These are phyloP conservation scores for Penicillium rolfsii DNA, from an alignment of 2,329 filamentous ascomycete species.

Conservation along the genomic window DNA sequence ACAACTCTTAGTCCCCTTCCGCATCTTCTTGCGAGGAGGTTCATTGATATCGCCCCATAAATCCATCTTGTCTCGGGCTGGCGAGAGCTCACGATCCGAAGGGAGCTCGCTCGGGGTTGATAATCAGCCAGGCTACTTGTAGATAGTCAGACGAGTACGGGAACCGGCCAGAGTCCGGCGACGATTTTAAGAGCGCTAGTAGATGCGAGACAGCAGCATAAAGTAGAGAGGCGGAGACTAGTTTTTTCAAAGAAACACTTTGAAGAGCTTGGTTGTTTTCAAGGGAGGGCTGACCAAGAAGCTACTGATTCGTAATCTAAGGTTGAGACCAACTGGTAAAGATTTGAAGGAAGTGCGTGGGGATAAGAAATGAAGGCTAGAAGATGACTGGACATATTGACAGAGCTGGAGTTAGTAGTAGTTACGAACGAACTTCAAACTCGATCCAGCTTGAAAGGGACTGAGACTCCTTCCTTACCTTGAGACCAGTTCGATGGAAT, in stretches of 20 bases:
- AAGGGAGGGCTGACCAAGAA: neutral
- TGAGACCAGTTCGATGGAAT: too few species aligned
- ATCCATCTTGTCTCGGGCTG: conserved; percentile 19
- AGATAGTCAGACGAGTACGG: neutral
- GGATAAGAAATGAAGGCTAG: neutral
- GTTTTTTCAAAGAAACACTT: neutral
- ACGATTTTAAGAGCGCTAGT: neutral
- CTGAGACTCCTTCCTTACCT: too few species aligned
- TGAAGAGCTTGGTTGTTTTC: neutral
- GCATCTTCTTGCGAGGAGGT: conserved; percentile 48
- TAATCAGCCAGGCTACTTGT: neutral
- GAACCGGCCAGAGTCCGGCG: neutral
- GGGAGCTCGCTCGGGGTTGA: neutral
- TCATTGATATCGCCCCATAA: conserved; percentile 34
- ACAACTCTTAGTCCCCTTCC: conserved; percentile 50
- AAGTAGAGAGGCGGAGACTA: neutral
- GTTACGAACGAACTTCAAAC: too few species aligned
- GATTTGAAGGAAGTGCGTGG: neutral
- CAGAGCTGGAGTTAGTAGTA: too few species aligned
- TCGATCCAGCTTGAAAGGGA: too few species aligned
- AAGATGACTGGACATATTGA: too few species aligned
- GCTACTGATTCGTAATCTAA: neutral
- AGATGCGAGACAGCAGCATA: neutral
- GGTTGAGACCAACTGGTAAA: neutral
- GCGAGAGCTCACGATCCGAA: neutral